A percentile compares a stretch with the other conserved stretches of the same genome.
These are phyloP conservation scores for Nakazawaea populi DNA, from an alignment of 805 yeast genomes.

Conservation along the genomic window DNA sequence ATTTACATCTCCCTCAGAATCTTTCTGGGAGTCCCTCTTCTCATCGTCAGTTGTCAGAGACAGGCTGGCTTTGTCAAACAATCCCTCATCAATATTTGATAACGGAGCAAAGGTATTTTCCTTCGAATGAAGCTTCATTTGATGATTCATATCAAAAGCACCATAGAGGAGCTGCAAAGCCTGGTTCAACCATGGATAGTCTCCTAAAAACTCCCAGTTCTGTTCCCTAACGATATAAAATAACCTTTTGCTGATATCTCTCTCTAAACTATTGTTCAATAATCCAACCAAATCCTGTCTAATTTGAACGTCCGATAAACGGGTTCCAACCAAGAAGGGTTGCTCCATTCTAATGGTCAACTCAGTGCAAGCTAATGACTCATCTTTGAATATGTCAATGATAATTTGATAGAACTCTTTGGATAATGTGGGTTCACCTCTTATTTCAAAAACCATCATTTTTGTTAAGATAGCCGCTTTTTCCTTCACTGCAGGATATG, in stretches of 20 bases:
- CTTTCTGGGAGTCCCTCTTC: slow-evolving; percentile 11
- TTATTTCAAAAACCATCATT: slow-evolving; percentile 86
- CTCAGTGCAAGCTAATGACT: slow-evolving; percentile 73
- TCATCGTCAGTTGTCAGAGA: slow-evolving; percentile 13
- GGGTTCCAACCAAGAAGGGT: slow-evolving; percentile 91
- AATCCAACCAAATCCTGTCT: slow-evolving; percentile 77
- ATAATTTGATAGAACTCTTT: slow-evolving; percentile 81
- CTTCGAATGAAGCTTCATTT: slow-evolving; percentile 36
- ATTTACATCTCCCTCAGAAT: slow-evolving; percentile 17
- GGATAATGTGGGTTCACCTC: slow-evolving; percentile 77
- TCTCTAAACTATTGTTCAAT: slow-evolving; percentile 71
- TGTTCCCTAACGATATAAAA: slow-evolving; percentile 90
- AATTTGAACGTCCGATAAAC: slow-evolving; percentile 67
- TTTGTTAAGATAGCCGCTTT: slow-evolving; percentile 90
- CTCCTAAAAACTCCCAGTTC: slow-evolving; percentile 94
- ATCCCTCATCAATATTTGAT: slow-evolving; percentile 32
- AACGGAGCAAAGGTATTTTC: slow-evolving; percentile 53
- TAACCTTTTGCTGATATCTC: slow-evolving; percentile 69
- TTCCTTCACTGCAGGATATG: slow-evolving; percentile 92
- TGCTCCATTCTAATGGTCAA: slow-evolving; percentile 93
- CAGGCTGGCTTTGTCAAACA: slow-evolving; percentile 10
- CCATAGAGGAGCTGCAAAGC: slow-evolving; percentile 85
- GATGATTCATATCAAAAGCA: slow-evolving; percentile 51
- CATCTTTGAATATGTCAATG: slow-evolving; percentile 80
- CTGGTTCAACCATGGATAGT: slow-evolving; percentile 91